Evolutionary conservation across 2,329 filamentous ascomycete species (phyloP), one percentile per base, ranked within the genome.

Genomic region (Ophiostoma himal-ulmi): DNA sequence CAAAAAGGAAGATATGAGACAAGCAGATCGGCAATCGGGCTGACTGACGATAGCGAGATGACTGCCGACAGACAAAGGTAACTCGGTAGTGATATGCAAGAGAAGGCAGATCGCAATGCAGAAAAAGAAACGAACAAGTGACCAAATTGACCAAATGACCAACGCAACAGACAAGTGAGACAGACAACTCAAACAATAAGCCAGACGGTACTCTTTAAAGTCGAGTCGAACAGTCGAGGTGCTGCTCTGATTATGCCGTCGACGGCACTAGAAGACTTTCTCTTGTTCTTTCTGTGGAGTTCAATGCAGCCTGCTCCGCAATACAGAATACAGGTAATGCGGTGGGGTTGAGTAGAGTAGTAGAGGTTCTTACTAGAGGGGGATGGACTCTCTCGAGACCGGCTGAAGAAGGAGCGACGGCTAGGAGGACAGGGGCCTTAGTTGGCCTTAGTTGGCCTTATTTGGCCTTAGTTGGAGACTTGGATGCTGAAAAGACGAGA

Each of bases 261-360:
- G 41, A 20, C 52, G 22, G n/a, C 44, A 22, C 7, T 7, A 54
- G n/a, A 54, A 5, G 52, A 57, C 52, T 57, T 26, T 30, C 52
- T 57, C 22, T 57, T 14, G 10, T 57, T 57, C 52, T 57, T 57
- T 57, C 30, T 57, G 52, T 57, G 52, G 52, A 17, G 52, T 57
- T 26, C 52, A 54, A 57, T 57, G 52, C 52, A 57, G n/a, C 52
- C 52, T 57, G 52, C 52, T 57, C 52, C 52, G 52, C 26, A 54
- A 22, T 54, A 54, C 52, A 22, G 41, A 48, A n/a, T 48, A n/a
- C 44, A 48, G 30, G 52, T 22, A 57, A 57, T 57, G 52, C 52
- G 22, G 52, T 26, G 22, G 52, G 52, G n/a, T 17, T 10, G 39
- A 26, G 44, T 48, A 14, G 41, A 20, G n/a, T n/a, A 3, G 41